Evolutionary conservation across 2,329 filamentous ascomycete species (phyloP).

Genomic region (Albifimbria verrucaria): DNA sequence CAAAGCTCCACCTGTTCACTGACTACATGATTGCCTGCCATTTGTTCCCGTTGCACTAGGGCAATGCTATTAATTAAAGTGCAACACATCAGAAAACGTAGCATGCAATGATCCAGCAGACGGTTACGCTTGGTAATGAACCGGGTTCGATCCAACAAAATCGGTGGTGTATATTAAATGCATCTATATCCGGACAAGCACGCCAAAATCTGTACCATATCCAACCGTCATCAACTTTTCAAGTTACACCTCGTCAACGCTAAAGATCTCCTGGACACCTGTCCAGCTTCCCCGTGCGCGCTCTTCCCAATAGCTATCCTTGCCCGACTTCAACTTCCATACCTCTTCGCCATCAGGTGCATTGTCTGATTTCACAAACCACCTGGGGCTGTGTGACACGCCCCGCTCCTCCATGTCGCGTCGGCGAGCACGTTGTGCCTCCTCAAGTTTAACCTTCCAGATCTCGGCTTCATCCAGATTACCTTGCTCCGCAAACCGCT

Average conservation of each 20-base stretch:
- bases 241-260: conserved; percentile 20
- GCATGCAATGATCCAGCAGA: no score
- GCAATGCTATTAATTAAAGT: no score
- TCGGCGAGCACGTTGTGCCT: conserved; percentile 74
- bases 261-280: conserved; percentile 51
- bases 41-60: no score
- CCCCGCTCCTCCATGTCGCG: conserved; percentile 73
- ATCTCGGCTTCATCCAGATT: conserved; percentile 80
- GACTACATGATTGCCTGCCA: no score
- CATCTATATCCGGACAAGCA: neutral
- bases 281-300: conserved; percentile 66
- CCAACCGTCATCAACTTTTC: conserved; percentile 8
- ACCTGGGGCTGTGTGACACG: conserved; percentile 70
- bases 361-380: conserved; percentile 75
- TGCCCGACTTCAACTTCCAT: conserved; percentile 74
- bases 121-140: no score
- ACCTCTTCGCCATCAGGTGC: conserved; percentile 60
- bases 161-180: no score
- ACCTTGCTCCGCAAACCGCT: conserved; percentile 78
- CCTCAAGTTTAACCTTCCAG: conserved; percentile 80
- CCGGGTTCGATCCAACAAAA: no score
- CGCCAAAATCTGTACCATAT: neutral
- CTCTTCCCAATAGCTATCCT: conserved; percentile 93
- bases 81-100: no score
- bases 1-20: no score